Percentiles rank a stretch among this genome's conserved stretches.
phyloP scores from a whole-genome alignment of 2,329 filamentous ascomycete genomes.

The Fusarium goolgardi region DNA sequence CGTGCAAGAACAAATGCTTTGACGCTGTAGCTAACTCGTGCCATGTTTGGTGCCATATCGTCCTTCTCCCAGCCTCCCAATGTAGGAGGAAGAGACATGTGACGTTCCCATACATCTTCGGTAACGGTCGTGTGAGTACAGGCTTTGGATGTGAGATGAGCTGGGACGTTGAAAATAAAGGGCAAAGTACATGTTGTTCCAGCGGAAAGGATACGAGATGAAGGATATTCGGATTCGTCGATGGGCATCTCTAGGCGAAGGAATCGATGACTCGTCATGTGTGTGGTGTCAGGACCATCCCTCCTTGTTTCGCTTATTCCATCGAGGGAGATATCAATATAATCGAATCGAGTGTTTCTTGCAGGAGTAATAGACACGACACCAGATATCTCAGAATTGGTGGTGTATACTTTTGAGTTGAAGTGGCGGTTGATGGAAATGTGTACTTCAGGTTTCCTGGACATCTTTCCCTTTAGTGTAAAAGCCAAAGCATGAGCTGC shows the following conservation, averaged over 20 bases:
- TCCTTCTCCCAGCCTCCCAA: slow-evolving; percentile 41
- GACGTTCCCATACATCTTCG: slow-evolving; percentile 26
- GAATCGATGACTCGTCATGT: slow-evolving; percentile 39
- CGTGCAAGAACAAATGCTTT: slow-evolving; percentile 20
- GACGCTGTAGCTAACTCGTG: slow-evolving; percentile 35
- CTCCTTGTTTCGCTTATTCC: slow-evolving; percentile 36
- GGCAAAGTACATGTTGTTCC: slow-evolving; percentile 38
- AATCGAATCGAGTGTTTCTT: slow-evolving; percentile 30
- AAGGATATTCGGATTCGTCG: slow-evolving; percentile 31
- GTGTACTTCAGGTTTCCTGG: slow-evolving; percentile 21
- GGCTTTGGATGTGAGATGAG: slow-evolving; percentile 36
- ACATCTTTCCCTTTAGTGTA: slow-evolving; percentile 15
- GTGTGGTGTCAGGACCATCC: slow-evolving; percentile 38
- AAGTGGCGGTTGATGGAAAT: slow-evolving; percentile 42
- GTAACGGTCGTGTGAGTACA: slow-evolving; percentile 30
- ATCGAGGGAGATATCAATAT: slow-evolving; percentile 34
- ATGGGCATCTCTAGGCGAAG: slow-evolving; percentile 42
- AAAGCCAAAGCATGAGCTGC: slow-evolving; percentile 20
- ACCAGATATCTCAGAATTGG: slow-evolving; percentile 42
- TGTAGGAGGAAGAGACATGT: slow-evolving; percentile 37
- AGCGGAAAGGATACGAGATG: slow-evolving; percentile 24
- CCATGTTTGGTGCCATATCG: slow-evolving; percentile 35
- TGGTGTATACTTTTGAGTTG: slow-evolving; percentile 43
- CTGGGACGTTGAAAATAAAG: slow-evolving; percentile 42
- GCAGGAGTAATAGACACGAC: slow-evolving; percentile 31